phyloP scores from a whole-genome alignment of 805 yeast genomes.

The Naumovozyma castellii region DNA sequence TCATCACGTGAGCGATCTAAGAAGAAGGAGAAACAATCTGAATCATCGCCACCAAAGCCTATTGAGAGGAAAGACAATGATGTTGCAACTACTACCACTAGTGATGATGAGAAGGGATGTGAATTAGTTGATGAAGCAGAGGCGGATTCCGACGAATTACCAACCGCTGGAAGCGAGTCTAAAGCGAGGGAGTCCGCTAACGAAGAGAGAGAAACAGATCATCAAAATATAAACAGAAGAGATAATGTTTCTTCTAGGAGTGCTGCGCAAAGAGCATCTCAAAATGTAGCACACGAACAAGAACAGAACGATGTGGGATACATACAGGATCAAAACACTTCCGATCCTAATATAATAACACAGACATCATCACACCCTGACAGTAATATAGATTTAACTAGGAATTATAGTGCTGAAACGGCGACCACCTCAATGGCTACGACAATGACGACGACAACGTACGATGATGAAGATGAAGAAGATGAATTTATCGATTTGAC shows the following conservation, averaged over 20 bases:
- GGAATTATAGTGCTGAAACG: not conserved
- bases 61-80: no score
- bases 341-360: not conserved
- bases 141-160: not conserved
- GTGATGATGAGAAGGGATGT: not conserved
- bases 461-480: conserved; percentile 12
- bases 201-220: no score
- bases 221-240: no score
- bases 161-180: not conserved
- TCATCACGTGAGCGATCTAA: no score
- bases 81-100: not conserved
- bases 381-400: not conserved
- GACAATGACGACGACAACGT: conserved; percentile 14
- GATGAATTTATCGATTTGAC: conserved; percentile 46
- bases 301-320: not conserved
- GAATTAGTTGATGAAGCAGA: not conserved
- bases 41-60: no score
- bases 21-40: no score
- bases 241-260: not conserved
- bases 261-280: not conserved
- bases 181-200: not conserved
- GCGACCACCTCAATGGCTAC: not conserved
- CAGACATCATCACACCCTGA: conserved; percentile 3
- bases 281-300: not conserved
- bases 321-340: not conserved